Evolutionary conservation across 108 stramenopile genomes (phyloP), one percentile per base, ranked within the genome.

Genomic region (Cafeteria roenbergensis): DNA sequence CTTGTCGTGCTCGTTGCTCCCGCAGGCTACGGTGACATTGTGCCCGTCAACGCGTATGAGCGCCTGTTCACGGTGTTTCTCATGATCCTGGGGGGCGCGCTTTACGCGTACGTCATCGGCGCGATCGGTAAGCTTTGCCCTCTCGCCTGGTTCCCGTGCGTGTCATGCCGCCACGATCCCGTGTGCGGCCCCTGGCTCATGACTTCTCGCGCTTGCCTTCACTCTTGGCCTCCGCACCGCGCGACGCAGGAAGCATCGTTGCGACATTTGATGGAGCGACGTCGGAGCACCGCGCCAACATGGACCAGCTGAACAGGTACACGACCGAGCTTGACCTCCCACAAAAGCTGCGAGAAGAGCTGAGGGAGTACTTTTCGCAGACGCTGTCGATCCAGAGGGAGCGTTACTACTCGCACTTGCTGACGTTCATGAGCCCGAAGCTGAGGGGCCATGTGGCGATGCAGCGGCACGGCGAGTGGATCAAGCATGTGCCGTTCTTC

Each of bases 81-180:
- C 6, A 33, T 59, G 24, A 25, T 59, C 14, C 17, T 59, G 34
- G 58, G 58, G 1, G 58, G 58, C 1, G 32, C 12, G 17, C 9
- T 59, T 32, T 59, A 34, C 17, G 58, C 58, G 1, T 59, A 59
- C 34, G 34, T 35, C 24, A 29, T 59, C 17, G 58, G 58, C 9
- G 58, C 58, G n/a, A n/a, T n/a, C n/a, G n/a, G n/a, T n/a, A n/a
- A n/a, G n/a, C n/a, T n/a, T n/a, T n/a, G n/a, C n/a, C n/a, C n/a
- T n/a, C n/a, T n/a, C n/a, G n/a, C n/a, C n/a, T n/a, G n/a, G n/a
- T n/a, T n/a, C n/a, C n/a, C n/a, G n/a, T n/a, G n/a, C n/a, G n/a
- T n/a, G n/a, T n/a, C n/a, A n/a, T n/a, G n/a, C n/a, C n/a, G n/a
- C n/a, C n/a, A n/a, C n/a, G n/a, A n/a, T n/a, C n/a, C n/a, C n/a